A percentile compares a stretch with the other conserved stretches of the same genome.
phyloP scores from a whole-genome alignment of 306 rosid genomes.

The Medicago lupulina region DNA sequence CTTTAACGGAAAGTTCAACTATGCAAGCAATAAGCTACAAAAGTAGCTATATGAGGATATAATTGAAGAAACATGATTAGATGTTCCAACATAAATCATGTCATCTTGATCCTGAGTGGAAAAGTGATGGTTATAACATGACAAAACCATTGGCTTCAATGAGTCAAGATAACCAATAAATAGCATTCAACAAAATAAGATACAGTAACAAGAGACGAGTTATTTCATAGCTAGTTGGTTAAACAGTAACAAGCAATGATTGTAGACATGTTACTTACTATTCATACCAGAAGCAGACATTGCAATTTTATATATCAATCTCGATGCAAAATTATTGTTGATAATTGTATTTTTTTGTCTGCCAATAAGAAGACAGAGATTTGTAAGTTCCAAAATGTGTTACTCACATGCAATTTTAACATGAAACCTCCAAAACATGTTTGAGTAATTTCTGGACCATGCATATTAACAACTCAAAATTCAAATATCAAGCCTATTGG shows the following conservation, averaged over 20 bases:
- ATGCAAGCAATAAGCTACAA: neutral
- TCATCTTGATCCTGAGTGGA: neutral
- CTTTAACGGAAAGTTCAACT: neutral
- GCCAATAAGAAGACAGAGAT: constrained; percentile 32
- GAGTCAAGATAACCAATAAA: constrained; percentile 16
- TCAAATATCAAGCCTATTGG: neutral
- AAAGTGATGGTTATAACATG: constrained; percentile 34
- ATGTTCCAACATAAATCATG: constrained; percentile 33
- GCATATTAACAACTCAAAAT: neutral
- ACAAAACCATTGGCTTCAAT: constrained; percentile 15
- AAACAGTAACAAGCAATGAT: constrained; percentile 23
- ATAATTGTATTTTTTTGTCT: constrained; percentile 41
- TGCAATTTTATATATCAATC: constrained; percentile 23
- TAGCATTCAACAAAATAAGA: constrained; percentile 5
- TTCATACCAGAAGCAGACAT: constrained; percentile 9
- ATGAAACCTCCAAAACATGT: neutral
- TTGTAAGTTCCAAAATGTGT: constrained; percentile 1
- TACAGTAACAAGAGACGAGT: neutral
- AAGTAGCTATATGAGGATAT: neutral
- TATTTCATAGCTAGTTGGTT: constrained; percentile 6
- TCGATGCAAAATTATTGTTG: constrained; percentile 32
- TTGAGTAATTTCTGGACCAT: constrained; percentile 19
- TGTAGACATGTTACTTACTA: neutral
- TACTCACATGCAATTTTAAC: neutral
- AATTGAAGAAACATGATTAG: constrained; percentile 41